A percentile compares a stretch with the other conserved stretches of the same genome.
Conservation (phyloP, 805 yeast species). For the Metschnikowia dekortorum region DNA sequence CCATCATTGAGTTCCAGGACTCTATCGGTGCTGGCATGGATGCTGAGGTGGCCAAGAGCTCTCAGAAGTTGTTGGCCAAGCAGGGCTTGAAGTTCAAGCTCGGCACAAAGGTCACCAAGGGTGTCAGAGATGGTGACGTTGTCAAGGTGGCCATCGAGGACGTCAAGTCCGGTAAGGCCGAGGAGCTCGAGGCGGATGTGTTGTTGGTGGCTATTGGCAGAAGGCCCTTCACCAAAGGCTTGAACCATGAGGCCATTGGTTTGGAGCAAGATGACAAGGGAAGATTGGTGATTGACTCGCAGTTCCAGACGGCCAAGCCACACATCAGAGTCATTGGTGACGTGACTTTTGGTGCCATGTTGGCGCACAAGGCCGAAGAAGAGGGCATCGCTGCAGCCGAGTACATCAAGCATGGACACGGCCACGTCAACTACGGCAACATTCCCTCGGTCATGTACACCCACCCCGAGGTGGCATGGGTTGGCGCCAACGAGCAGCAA, state of each 20-base stretch:
- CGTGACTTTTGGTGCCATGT: slow-evolving; percentile 97
- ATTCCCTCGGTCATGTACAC: slow-evolving; percentile 99
- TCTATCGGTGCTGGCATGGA: slow-evolving; percentile 99
- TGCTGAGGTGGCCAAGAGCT: slow-evolving; percentile 83
- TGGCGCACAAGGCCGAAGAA: slow-evolving; percentile 99
- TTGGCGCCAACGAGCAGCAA: slow-evolving; percentile 93
- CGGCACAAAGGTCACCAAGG: slow-evolving; percentile 86
- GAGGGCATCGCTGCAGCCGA: slow-evolving; percentile 99
- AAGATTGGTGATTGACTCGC: slow-evolving; percentile 88
- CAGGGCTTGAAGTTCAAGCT: slow-evolving; percentile 94
- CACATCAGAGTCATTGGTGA: slow-evolving; percentile 98
- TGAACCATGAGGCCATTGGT: slow-evolving; percentile 84
- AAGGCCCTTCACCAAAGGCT: slow-evolving; percentile 91
- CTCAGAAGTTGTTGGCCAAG: slow-evolving; percentile 86
- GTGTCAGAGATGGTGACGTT: slow-evolving; percentile 80
- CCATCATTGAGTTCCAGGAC: slow-evolving; percentile 84
- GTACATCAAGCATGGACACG: slow-evolving; percentile 87
- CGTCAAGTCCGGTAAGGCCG: slow-evolving; percentile 79
- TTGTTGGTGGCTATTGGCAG: slow-evolving; percentile 97
- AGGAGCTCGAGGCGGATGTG: slow-evolving; percentile 82
- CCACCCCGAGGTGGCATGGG: slow-evolving; percentile 99
- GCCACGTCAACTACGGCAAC: slow-evolving; percentile 97
- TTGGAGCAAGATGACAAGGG: slow-evolving; percentile 90
- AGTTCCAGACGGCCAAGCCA: slow-evolving; percentile 86
- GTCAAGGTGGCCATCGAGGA: slow-evolving; percentile 88